Conservation (phyloP, 768 basidiomycete species). For the Kwoniella mangroviensis region DNA sequence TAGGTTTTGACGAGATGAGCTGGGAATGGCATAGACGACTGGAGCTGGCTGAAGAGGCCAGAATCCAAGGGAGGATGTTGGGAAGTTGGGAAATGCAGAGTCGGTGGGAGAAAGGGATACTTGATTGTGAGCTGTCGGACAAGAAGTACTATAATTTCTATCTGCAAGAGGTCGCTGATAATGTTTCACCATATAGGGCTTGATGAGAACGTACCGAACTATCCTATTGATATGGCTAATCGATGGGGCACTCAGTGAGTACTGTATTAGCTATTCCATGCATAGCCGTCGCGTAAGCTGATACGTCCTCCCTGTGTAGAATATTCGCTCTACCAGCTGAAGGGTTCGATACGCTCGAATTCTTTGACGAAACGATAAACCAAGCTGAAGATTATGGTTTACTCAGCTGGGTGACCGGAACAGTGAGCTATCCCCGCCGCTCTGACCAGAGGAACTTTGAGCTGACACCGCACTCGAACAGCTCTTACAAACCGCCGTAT, state of each 20-base stretch:
- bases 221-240: conserved; percentile 41
- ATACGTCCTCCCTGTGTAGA: conserved; percentile 25
- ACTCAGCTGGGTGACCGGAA: conserved; percentile 53
- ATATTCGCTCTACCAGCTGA: conserved; percentile 55
- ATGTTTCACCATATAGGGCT: conserved; percentile 32
- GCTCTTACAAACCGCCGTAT: conserved; percentile 53
- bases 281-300: not conserved
- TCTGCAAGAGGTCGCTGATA: not conserved
- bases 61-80: conserved; percentile 25
- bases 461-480: conserved; percentile 7
- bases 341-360: conserved; percentile 53
- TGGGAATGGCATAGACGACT: conserved; percentile 49
- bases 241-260: conserved; percentile 56
- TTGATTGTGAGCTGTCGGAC: conserved; percentile 44
- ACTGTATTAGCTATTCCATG: not conserved
- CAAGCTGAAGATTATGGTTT: conserved; percentile 51
- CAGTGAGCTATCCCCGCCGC: conserved; percentile 32
- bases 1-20: conserved; percentile 37
- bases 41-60: conserved; percentile 28
- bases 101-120: conserved; percentile 35
- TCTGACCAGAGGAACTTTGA: not conserved
- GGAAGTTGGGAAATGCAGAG: conserved; percentile 34
- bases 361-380: conserved; percentile 45
- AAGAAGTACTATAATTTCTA: not conserved
- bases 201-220: conserved; percentile 47